Evolutionary conservation across 2,329 filamentous ascomycete species (phyloP).

Genomic region (Rhytidhysteron rufulum): DNA sequence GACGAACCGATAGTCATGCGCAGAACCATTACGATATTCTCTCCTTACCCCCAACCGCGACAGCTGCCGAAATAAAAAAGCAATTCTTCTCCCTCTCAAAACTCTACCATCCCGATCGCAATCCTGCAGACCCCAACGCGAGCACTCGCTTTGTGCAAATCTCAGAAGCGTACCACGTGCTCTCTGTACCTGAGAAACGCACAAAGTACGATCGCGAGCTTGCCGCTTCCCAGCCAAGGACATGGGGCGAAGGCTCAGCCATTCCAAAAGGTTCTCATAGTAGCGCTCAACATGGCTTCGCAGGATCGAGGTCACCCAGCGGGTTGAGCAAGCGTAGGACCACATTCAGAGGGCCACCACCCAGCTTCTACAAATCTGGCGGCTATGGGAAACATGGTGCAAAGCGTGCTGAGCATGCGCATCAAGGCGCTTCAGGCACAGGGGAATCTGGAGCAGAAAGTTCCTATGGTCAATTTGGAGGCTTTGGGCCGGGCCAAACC

Average conservation of each 20-base stretch:
- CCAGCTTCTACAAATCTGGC: conserved; percentile 79
- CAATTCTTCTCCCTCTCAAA: conserved; percentile 91
- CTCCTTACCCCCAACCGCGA: conserved; percentile 65
- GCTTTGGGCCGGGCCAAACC: conserved; percentile 59
- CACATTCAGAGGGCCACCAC: conserved; percentile 79
- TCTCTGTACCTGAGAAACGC: conserved; percentile 70
- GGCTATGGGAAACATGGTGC: conserved; percentile 67
- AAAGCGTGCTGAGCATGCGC: conserved; percentile 51
- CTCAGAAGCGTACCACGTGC: conserved; percentile 76
- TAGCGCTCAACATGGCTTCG: conserved; percentile 49
- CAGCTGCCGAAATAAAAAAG: conserved; percentile 80
- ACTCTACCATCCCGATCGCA: conserved; percentile 86
- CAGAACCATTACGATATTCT: conserved; percentile 80
- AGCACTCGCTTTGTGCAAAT: conserved; percentile 75
- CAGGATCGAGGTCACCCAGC: conserved; percentile 72
- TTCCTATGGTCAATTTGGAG: conserved; percentile 55
- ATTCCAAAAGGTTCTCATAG: conserved; percentile 55
- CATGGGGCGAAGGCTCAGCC: conserved; percentile 38
- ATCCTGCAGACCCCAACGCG: conserved; percentile 70
- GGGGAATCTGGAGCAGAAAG: conserved; percentile 18
- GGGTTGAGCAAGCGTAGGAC: conserved; percentile 74
- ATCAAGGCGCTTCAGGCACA: conserved; percentile 18
- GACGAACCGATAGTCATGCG: conserved; percentile 30
- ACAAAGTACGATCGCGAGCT: conserved; percentile 75
- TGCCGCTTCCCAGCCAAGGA: conserved; percentile 38